A percentile compares a stretch with the other conserved stretches of the same genome.
Conservation (phyloP, 805 yeast genomes). For the Cyberlindnera veronae region DNA sequence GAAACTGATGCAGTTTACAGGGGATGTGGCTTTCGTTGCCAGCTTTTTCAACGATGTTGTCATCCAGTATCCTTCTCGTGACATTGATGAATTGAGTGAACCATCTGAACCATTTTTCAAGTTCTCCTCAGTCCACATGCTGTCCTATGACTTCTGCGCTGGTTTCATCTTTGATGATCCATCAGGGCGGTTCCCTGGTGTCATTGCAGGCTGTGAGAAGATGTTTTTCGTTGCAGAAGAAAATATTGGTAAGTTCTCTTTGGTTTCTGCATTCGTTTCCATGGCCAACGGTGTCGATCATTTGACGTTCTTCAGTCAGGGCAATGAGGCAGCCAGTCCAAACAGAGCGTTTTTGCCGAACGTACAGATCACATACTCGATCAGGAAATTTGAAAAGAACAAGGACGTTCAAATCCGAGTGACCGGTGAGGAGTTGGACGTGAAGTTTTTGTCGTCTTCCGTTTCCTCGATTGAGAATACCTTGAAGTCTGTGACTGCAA, state of each 20-base stretch:
- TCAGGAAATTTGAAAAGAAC: conserved; percentile 24
- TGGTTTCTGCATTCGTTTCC: conserved; percentile 66
- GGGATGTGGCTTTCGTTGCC: neutral
- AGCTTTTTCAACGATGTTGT: neutral
- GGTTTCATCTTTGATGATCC: conserved; percentile 71
- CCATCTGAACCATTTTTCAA: conserved; percentile 2
- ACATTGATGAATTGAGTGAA: neutral
- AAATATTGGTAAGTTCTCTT: conserved; percentile 60
- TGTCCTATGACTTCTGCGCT: conserved; percentile 62
- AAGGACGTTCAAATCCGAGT: conserved; percentile 47
- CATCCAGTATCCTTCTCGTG: neutral
- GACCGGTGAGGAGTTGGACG: conserved; percentile 68
- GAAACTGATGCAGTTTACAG: conserved; percentile 21
- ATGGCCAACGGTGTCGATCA: conserved; percentile 61
- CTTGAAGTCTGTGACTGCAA: conserved; percentile 42
- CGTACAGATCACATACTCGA: conserved; percentile 53
- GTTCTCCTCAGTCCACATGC: conserved; percentile 49
- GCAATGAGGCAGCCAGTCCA: conserved; percentile 43
- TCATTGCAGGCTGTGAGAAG: conserved; percentile 74
- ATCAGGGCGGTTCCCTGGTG: conserved; percentile 52
- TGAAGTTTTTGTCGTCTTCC: conserved; percentile 55
- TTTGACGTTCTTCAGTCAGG: conserved; percentile 43
- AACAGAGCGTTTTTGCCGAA: conserved; percentile 69
- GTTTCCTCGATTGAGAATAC: conserved; percentile 51
- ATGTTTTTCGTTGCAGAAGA: conserved; percentile 64